Evolutionary conservation across 1,284 basidiomycete genomes (phyloP).

Genomic region (Rhodotorula sp.): DNA sequence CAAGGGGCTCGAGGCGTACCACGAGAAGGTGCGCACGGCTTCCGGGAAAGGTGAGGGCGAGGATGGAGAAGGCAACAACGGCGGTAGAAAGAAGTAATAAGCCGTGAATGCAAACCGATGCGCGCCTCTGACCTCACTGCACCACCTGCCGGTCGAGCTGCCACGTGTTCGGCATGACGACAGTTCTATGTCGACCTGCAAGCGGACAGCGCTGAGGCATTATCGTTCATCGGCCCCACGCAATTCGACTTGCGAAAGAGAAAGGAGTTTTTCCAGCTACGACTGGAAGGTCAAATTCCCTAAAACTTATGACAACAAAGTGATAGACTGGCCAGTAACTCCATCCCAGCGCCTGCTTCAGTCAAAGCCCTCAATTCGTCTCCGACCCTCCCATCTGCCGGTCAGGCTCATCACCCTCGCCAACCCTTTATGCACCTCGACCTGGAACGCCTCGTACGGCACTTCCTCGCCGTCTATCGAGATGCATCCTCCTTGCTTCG

Average conservation of each 20-base stretch:
- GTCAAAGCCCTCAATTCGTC: conserved; percentile 7
- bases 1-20: conserved; percentile 4
- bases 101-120: background rate
- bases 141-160: background rate
- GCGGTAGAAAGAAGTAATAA: background rate
- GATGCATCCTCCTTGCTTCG: conserved; percentile 8
- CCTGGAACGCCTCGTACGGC: conserved; percentile 75
- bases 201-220: no score
- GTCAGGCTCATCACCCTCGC: conserved; percentile 46
- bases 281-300: background rate
- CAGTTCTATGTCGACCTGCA: background rate
- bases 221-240: no score
- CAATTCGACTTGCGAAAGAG: no score
- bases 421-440: conserved; percentile 72
- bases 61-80: conserved; percentile 14
- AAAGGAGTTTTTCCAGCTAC: background rate
- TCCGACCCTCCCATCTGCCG: conserved; percentile 7
- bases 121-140: no score
- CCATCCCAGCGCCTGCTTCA: background rate
- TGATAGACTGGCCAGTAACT: background rate
- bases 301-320: background rate
- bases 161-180: background rate
- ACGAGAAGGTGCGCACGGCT: conserved; percentile 8
- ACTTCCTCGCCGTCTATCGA: conserved; percentile 77
- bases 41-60: conserved; percentile 6